phyloP scores from a whole-genome alignment of 345 rosid species.

The Erucastrum elatum region DNA sequence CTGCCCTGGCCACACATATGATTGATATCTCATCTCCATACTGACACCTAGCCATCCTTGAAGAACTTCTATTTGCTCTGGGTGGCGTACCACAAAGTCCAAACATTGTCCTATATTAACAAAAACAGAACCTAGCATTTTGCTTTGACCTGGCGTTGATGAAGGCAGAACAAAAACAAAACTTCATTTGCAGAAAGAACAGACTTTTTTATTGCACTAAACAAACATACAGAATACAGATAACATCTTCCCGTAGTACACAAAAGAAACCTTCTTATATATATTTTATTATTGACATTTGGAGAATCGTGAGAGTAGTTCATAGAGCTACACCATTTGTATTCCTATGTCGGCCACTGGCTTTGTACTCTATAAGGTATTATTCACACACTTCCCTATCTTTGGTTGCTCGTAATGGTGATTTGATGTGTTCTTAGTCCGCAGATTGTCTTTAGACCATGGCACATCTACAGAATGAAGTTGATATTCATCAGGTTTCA shows the following conservation, averaged over 20 bases:
- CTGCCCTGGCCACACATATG: too few relatives aligned
- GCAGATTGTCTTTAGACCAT: slow-evolving; percentile 44
- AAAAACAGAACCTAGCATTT: not conserved
- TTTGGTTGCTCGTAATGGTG: slow-evolving; percentile 8
- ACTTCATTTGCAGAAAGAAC: slow-evolving; percentile 1
- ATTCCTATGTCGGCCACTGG: slow-evolving; percentile 29
- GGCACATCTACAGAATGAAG: slow-evolving; percentile 59
- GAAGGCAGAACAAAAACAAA: not conserved
- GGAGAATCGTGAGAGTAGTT: slow-evolving; percentile 11
- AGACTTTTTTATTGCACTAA: slow-evolving; percentile 2
- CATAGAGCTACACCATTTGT: slow-evolving; percentile 30
- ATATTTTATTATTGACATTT: slow-evolving; percentile 22
- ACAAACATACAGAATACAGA: slow-evolving; percentile 20
- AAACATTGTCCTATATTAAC: too few relatives aligned
- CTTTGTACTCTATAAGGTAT: slow-evolving; percentile 26
- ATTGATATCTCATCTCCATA: too few relatives aligned
- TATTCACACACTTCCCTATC: slow-evolving; percentile 25
- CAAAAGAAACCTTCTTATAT: not conserved
- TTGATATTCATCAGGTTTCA: slow-evolving; percentile 84
- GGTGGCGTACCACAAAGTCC: too few relatives aligned
- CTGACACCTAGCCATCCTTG: too few relatives aligned
- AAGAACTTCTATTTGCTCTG: too few relatives aligned
- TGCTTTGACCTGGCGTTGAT: not conserved
- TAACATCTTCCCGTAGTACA: slow-evolving; percentile 16
- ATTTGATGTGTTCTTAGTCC: slow-evolving; percentile 14